Percentiles rank a stretch among this genome's conserved stretches.
Conservation (phyloP, 2,329 filamentous ascomycete species). For the Calycina herbarum region DNA sequence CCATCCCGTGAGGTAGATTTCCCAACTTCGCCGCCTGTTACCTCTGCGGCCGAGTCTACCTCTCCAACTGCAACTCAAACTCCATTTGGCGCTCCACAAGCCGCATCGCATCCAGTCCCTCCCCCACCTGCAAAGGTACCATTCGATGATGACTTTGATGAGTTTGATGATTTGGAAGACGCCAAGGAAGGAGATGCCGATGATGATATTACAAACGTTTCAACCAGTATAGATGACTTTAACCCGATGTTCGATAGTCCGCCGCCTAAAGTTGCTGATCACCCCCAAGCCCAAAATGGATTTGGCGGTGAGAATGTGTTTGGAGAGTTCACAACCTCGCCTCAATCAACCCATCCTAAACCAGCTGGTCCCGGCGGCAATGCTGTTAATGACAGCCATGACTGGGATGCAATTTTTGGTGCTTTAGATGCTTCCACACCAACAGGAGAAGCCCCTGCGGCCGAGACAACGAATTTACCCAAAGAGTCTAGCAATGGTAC, state of each 20-base stretch:
- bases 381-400: conserved; percentile 57
- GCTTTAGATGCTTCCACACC: conserved; percentile 62
- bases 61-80: conserved; percentile 33
- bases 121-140: conserved; percentile 48
- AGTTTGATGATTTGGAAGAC: conserved; percentile 81
- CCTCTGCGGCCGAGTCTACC: conserved; percentile 31
- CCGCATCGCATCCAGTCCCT: conserved; percentile 37
- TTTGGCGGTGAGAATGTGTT: conserved; percentile 32
- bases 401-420: conserved; percentile 95
- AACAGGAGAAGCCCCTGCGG: conserved; percentile 13
- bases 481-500: conserved; percentile 26
- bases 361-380: conserved; percentile 39
- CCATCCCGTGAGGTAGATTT: conserved; percentile 50
- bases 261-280: conserved; percentile 34
- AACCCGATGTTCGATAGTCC: conserved; percentile 77
- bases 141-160: conserved; percentile 77
- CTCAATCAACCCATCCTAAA: conserved; percentile 39
- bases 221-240: conserved; percentile 62
- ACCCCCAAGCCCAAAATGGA: conserved; percentile 28
- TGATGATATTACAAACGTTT: conserved; percentile 76
- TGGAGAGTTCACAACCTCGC: conserved; percentile 50
- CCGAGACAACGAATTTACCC: conserved; percentile 21
- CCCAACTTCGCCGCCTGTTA: conserved; percentile 40
- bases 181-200: conserved; percentile 79
- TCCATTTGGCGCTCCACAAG: conserved; percentile 29